Conservation (phyloP, 257 asterid genomes). For the Solanum medicagineum region DNA sequence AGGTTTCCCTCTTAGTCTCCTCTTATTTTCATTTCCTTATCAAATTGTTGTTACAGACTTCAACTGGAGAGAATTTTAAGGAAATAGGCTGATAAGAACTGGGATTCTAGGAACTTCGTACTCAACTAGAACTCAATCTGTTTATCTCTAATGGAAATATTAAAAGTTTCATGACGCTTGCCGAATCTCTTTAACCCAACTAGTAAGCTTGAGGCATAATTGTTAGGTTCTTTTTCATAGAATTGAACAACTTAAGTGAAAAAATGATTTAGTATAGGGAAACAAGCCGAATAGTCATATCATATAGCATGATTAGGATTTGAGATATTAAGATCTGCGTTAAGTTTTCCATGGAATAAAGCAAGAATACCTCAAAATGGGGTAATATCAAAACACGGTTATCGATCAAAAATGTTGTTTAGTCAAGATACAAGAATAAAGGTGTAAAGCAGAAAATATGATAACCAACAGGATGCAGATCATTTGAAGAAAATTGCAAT, state of each 20-base stretch:
- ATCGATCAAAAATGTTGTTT: not conserved
- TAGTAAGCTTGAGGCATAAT: not conserved
- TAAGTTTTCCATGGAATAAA: not conserved
- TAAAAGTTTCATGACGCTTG: not conserved
- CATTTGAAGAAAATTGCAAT: not conserved
- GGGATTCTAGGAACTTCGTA: not conserved
- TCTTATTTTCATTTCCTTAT: not conserved
- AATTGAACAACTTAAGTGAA: not conserved
- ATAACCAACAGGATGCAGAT: not conserved
- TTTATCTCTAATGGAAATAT: not conserved
- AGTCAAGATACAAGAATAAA: not conserved
- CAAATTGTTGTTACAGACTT: not conserved
- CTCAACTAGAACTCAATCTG: not conserved
- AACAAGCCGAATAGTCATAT: not conserved
- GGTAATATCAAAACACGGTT: not conserved
- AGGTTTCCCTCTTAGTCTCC: not conserved
- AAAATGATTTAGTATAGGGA: not conserved
- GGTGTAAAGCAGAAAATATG: not conserved
- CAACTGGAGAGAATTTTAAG: not conserved
- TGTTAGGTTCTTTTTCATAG: not conserved
- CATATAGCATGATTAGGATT: not conserved
- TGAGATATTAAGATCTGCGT: not conserved
- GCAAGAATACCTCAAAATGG: not conserved
- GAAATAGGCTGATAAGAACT: not conserved
- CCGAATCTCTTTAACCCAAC: not conserved